Conservation (phyloP, 495 filamentous ascomycete species). For the Penicillium soppii region DNA sequence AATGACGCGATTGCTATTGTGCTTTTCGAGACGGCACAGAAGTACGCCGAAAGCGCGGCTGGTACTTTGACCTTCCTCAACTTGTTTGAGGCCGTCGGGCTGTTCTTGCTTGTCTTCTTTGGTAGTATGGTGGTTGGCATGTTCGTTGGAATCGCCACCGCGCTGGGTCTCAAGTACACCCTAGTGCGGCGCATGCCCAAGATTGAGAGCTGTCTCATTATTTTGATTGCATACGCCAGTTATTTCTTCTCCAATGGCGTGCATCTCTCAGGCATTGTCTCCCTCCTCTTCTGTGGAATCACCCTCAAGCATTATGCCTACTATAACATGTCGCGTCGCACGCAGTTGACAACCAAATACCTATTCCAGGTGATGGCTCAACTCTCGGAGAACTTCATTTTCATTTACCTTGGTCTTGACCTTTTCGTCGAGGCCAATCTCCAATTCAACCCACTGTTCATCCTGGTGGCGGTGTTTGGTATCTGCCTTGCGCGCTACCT, state of each 20-base stretch:
- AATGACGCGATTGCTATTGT: conserved; percentile 99
- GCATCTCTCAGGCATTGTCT: conserved; percentile 94
- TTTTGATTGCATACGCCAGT: conserved; percentile 90
- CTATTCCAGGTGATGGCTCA: conserved; percentile 94
- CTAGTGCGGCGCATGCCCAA: conserved; percentile 87
- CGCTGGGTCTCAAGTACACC: conserved; percentile 88
- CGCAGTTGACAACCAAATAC: conserved; percentile 97
- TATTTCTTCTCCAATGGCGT: conserved; percentile 97
- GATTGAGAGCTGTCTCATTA: conserved; percentile 93
- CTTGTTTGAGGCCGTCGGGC: conserved; percentile 84
- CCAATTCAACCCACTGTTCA: conserved; percentile 94
- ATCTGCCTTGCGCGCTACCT: conserved; percentile 91
- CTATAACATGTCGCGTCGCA: conserved; percentile 98
- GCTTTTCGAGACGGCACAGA: conserved; percentile 94
- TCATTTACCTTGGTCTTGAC: conserved; percentile 94
- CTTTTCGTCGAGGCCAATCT: conserved; percentile 86
- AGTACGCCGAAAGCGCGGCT: conserved; percentile 65
- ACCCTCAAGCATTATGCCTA: conserved; percentile 98
- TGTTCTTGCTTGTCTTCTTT: conserved; percentile 95
- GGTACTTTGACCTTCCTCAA: conserved; percentile 68
- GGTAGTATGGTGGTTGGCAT: conserved; percentile 88
- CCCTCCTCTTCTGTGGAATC: conserved; percentile 94
- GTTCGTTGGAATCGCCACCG: conserved; percentile 79
- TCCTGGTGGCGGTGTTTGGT: conserved; percentile 84
- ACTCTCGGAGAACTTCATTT: conserved; percentile 98